Percentiles rank a stretch among this genome's conserved stretches.
phyloP scores from a whole-genome alignment of 2,329 filamentous ascomycete genomes.

The Cryphonectria nitschkei region DNA sequence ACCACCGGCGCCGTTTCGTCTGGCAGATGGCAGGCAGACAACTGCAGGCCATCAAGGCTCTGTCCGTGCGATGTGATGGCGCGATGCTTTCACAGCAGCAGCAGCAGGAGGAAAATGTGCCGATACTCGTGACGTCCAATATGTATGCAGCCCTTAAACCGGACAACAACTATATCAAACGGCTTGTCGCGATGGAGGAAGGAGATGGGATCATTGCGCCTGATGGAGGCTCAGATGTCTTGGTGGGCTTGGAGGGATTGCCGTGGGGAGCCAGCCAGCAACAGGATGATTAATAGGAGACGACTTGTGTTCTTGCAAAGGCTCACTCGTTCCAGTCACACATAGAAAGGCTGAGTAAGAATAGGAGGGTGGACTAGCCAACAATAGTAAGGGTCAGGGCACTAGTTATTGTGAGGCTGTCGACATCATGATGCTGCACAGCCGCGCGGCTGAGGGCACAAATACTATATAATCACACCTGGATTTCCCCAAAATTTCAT shows the following conservation, averaged over 20 bases:
- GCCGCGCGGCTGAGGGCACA: neutral
- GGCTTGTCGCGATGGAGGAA: slow-evolving; percentile 29
- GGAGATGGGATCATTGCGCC: slow-evolving; percentile 1
- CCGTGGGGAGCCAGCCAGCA: neutral
- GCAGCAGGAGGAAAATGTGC: slow-evolving; percentile 21
- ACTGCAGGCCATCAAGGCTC: slow-evolving; percentile 52
- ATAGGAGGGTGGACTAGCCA: neutral
- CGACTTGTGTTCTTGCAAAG: neutral
- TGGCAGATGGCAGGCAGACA: slow-evolving; percentile 57
- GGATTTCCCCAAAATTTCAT: neutral
- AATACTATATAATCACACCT: neutral
- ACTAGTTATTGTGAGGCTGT: neutral
- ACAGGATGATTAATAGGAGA: neutral
- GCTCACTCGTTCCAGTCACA: neutral
- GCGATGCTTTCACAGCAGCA: neutral
- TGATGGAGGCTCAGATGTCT: neutral
- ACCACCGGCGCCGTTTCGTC: slow-evolving; percentile 41
- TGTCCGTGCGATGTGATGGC: slow-evolving; percentile 17
- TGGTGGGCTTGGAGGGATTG: neutral
- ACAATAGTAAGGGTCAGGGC: neutral
- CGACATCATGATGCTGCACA: neutral
- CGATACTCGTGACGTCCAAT: slow-evolving; percentile 40
- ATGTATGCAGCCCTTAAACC: slow-evolving; percentile 45
- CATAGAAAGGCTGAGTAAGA: neutral
- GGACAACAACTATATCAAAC: slow-evolving; percentile 37